Evolutionary conservation across 192 early-diverging fungal genomes (phyloP), one percentile per base, ranked within the genome.

Genomic region (Coemansia sp.): DNA sequence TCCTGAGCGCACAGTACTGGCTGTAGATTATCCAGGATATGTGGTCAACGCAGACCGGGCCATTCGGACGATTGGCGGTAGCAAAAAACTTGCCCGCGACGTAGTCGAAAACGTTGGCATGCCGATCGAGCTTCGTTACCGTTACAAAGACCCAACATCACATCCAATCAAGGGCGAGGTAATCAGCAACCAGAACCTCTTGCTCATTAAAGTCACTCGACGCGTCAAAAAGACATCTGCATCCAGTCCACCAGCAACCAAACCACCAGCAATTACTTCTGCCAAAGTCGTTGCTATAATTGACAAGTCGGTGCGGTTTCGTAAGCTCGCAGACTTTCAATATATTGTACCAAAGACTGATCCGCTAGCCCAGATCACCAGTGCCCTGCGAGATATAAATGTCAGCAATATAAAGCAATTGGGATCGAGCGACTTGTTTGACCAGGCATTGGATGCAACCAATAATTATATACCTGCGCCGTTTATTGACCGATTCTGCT

Each of bases 1-100:
- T 25, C 72, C 77, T 3, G 58, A 68, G 57, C 53, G 49, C 27
- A 62, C 69, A 0, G 26, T 68, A n/a, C 55, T 81, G 19, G 61
- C 73, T 0, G 69, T 84, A 19, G 82, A 84, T 39, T 84, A 81
- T 25, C 82, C 82, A 4, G 82, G 78, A 2, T 71, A 74, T 43
- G 78, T 84, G 17, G 31, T 61, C 8, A 35, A 77, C 37, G 19
- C 55, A 1, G 63, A 77, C 22, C 74, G 72, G 38, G 78, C 78
- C 1, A 59, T 84, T 27, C 47, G 31, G 37, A 66, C 78, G 10
- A 38, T 84, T 16, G 82, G 82, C 17, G 82, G 82, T 17, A 65
- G 57, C 50, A 64, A 77, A 29, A 65, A 66, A 49, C 70, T 83
- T 6, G 64, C 71, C 17, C 68, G 65, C 10, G 50, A 66, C 22